Conservation (phyloP, 176 grass and related monocot genomes). For the Leersia perrieri region DNA sequence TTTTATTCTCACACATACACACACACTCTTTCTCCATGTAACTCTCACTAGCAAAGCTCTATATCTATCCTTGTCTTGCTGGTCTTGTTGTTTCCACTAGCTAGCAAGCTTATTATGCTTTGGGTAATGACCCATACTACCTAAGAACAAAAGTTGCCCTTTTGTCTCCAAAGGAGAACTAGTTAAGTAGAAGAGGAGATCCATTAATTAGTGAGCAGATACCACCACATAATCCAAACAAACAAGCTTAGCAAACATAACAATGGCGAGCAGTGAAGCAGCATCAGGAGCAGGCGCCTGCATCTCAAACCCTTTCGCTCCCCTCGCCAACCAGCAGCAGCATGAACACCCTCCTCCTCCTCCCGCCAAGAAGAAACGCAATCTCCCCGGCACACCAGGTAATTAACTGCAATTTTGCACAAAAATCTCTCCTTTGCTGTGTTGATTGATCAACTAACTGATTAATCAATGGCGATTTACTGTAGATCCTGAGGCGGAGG, state of each 20-base stretch:
- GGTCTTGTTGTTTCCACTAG: constrained; percentile 37
- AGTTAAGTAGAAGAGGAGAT: background rate
- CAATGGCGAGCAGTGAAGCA: constrained; percentile 52
- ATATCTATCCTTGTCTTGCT: background rate
- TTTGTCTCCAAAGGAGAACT: constrained; percentile 43
- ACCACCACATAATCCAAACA: background rate
- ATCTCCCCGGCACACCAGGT: constrained; percentile 96
- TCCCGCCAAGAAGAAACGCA: constrained; percentile 89
- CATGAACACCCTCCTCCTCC: constrained; percentile 42
- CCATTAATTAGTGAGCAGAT: background rate
- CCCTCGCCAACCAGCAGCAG: constrained; percentile 39
- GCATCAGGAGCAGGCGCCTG: constrained; percentile 23
- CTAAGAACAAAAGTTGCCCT: constrained; percentile 46
- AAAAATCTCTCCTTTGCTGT: background rate
- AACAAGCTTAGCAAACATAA: constrained; percentile 12
- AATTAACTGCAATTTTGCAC: constrained; percentile 2
- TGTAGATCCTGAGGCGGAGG: constrained; percentile 85
- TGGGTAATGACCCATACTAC: constrained; percentile 47
- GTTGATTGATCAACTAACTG: background rate
- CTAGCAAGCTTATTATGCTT: constrained; percentile 36
- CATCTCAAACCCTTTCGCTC: constrained; percentile 56
- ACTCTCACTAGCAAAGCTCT: background rate
- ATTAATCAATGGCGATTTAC: background rate
- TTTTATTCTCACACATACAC: background rate
- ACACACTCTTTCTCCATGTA: background rate